Evolutionary conservation across 2,329 filamentous ascomycete genomes (phyloP).

Genomic region (Dactylellina leptospora): DNA sequence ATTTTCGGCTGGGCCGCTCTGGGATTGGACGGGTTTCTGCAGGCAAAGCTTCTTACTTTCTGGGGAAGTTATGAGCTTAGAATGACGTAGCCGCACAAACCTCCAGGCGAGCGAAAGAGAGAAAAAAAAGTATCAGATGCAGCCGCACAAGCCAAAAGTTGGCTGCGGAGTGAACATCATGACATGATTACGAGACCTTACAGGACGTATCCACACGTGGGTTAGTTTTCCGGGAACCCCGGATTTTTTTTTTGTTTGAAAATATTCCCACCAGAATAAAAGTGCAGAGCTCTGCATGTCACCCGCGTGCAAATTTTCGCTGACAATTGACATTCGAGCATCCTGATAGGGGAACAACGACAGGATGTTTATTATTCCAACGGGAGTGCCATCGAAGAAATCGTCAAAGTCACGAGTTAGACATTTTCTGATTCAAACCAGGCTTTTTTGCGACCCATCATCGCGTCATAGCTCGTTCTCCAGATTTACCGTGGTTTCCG

Average conservation of each 20-base stretch:
- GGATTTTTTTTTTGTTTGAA: constrained; percentile 5
- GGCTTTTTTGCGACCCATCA: constrained; percentile 12
- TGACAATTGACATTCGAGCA: constrained; percentile 13
- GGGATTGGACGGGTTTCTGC: constrained; percentile 9
- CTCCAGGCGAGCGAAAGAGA: neutral
- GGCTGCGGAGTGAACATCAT: constrained; percentile 9
- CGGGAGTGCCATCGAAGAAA: neutral
- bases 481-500: neutral
- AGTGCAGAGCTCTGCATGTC: constrained; percentile 14
- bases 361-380: too few relatives aligned
- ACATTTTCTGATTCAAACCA: constrained; percentile 7
- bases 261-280: neutral
- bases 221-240: constrained; percentile 9
- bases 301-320: constrained; percentile 21
- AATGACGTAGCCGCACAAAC: constrained; percentile 18
- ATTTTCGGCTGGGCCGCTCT: neutral
- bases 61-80: neutral
- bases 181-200: constrained; percentile 1
- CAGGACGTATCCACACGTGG: neutral
- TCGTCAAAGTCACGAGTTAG: neutral
- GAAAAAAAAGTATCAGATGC: neutral
- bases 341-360: constrained; percentile 1
- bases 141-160: constrained; percentile 4
- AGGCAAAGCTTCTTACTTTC: neutral
- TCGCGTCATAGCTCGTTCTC: constrained; percentile 28